phyloP scores from a whole-genome alignment of 306 rosid species.

The Prunus campanulata region DNA sequence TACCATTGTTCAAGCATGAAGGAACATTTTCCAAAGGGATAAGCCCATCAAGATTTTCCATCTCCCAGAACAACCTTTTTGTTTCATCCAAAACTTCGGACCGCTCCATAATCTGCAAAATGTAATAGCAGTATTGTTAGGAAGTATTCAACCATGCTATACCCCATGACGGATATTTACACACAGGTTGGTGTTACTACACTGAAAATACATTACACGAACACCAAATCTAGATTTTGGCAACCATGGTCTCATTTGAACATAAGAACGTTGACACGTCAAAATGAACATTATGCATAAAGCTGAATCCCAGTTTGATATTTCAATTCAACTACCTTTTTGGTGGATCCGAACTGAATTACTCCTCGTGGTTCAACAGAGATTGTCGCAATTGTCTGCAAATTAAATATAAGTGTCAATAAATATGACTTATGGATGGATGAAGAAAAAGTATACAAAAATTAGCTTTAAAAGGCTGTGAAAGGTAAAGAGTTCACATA shows the following conservation, averaged over 20 bases:
- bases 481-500: slow-evolving; percentile 5
- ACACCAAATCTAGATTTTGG: background rate
- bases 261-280: background rate
- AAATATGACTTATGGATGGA: slow-evolving; percentile 16
- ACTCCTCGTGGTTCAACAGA: slow-evolving; percentile 64
- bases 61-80: slow-evolving; percentile 43
- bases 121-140: slow-evolving; percentile 21
- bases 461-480: background rate
- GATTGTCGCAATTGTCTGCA: slow-evolving; percentile 69
- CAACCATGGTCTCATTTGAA: background rate
- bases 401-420: slow-evolving; percentile 28
- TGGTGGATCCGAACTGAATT: slow-evolving; percentile 68
- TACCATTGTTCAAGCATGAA: slow-evolving; percentile 36
- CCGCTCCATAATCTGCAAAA: slow-evolving; percentile 54
- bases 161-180: background rate
- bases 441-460: background rate
- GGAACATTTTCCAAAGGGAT: slow-evolving; percentile 20
- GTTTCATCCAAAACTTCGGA: slow-evolving; percentile 50
- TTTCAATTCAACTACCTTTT: slow-evolving; percentile 47
- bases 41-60: slow-evolving; percentile 24
- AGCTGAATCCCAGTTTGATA: background rate
- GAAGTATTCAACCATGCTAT: background rate
- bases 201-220: background rate
- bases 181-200: background rate
- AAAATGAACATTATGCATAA: background rate